A percentile compares a stretch with the other conserved stretches of the same genome.
Evolutionary conservation across 106 monocot genomes (phyloP).

Genomic region (Dendrobium catenatum): DNA sequence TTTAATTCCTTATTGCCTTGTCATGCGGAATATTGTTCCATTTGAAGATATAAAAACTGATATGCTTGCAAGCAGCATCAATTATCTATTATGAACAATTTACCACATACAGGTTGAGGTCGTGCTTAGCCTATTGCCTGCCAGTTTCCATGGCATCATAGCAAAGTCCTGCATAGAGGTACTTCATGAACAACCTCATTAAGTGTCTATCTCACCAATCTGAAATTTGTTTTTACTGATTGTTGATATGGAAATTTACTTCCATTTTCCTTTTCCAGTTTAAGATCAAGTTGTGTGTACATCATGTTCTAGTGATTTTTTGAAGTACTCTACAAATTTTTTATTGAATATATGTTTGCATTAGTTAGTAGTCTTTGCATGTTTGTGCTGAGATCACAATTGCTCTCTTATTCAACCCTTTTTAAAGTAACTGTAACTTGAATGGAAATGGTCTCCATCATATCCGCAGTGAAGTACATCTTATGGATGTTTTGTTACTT

Average conservation of each 20-base stretch:
- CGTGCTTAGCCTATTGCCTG: slow-evolving; percentile 88
- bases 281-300: background rate
- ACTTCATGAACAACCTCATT: background rate
- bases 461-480: background rate
- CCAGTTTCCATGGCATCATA: slow-evolving; percentile 68
- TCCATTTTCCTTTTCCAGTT: background rate
- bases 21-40: background rate
- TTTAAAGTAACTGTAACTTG: background rate
- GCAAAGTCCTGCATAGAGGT: slow-evolving; percentile 81
- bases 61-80: background rate
- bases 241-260: background rate
- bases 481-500: background rate
- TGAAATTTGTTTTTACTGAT: background rate
- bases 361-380: background rate
- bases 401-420: background rate
- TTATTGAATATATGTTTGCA: background rate
- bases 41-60: background rate
- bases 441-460: background rate
- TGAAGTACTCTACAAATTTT: background rate
- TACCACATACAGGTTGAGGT: slow-evolving; percentile 65
- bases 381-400: background rate
- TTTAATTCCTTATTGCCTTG: background rate
- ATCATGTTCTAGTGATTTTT: background rate
- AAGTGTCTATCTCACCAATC: background rate
- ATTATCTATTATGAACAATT: background rate